Percentiles rank a stretch among this genome's conserved stretches.
Conservation (phyloP, 352 stramenopile species). For the Elongisporangium anandrum region DNA sequence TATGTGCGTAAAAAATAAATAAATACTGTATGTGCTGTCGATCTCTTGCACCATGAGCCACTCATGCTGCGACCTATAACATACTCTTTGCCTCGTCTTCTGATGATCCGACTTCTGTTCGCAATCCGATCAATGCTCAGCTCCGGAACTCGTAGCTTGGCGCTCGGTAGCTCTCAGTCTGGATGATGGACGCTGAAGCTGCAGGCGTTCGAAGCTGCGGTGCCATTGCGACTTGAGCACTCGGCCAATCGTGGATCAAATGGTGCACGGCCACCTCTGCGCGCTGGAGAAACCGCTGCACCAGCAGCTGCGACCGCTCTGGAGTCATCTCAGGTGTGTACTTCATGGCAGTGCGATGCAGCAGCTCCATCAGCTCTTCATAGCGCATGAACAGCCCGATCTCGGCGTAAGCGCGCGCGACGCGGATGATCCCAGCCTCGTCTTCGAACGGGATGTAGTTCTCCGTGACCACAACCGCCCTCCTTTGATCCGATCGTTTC, state of each 20-base stretch:
- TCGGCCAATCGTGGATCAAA: slow-evolving; percentile 59
- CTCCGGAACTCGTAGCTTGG: background rate
- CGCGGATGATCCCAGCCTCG: slow-evolving; percentile 59
- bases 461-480: slow-evolving; percentile 31
- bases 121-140: background rate
- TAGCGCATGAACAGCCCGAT: slow-evolving; percentile 68
- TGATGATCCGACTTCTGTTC: background rate
- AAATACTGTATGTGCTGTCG: no score
- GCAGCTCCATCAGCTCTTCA: slow-evolving; percentile 57
- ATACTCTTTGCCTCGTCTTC: no score
- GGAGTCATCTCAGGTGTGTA: slow-evolving; percentile 10
- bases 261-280: slow-evolving; percentile 61
- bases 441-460: slow-evolving; percentile 71
- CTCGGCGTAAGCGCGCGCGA: slow-evolving; percentile 61
- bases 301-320: slow-evolving; percentile 27
- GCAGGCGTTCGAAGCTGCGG: background rate
- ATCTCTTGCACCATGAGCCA: no score
- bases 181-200: background rate
- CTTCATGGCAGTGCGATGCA: slow-evolving; percentile 55
- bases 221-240: background rate
- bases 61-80: no score
- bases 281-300: slow-evolving; percentile 49
- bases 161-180: background rate
- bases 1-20: no score
- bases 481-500: slow-evolving; percentile 49